Evolutionary conservation across 2,329 filamentous ascomycete genomes (phyloP).

Genomic region (Bimuria novae-zelandiae): DNA sequence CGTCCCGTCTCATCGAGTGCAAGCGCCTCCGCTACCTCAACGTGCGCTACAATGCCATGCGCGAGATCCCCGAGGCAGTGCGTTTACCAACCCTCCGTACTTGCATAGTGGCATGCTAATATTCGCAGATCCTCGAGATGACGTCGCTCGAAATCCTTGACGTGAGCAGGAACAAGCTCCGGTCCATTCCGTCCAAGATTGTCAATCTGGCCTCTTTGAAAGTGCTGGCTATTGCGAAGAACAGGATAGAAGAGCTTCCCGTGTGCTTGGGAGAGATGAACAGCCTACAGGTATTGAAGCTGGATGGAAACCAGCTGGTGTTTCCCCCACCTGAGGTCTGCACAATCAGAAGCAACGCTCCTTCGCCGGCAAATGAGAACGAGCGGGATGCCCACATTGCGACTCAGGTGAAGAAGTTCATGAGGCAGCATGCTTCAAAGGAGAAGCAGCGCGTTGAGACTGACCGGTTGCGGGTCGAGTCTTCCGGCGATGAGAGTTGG

Average conservation of each 20-base stretch:
- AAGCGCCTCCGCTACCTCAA: constrained; percentile 80
- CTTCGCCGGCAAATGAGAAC: constrained; percentile 59
- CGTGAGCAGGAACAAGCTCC: constrained; percentile 85
- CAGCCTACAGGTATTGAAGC: constrained; percentile 84
- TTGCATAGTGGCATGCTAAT: constrained; percentile 18
- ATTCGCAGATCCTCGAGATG: constrained; percentile 76
- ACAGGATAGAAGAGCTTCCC: constrained; percentile 83
- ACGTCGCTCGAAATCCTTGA: constrained; percentile 90
- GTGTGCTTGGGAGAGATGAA: constrained; percentile 86
- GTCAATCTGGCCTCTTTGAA: constrained; percentile 82
- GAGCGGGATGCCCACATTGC: constrained; percentile 65
- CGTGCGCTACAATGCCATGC: constrained; percentile 74
- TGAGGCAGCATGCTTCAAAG: constrained; percentile 52
- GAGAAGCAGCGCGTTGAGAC: constrained; percentile 39
- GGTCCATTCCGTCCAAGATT: constrained; percentile 76
- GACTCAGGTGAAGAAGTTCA: constrained; percentile 62
- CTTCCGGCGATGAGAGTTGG: constrained; percentile 54
- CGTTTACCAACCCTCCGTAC: constrained; percentile 33
- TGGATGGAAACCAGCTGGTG: constrained; percentile 83
- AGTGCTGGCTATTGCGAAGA: constrained; percentile 85
- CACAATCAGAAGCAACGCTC: constrained; percentile 46
- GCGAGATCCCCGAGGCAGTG: constrained; percentile 68
- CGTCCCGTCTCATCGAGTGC: constrained; percentile 73
- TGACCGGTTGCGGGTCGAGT: constrained; percentile 49
- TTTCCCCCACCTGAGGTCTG: constrained; percentile 66